These are phyloP conservation scores for Pseudogymnoascus sp. DNA, from an alignment of 2,329 filamentous ascomycete species.

Conservation along the genomic window DNA sequence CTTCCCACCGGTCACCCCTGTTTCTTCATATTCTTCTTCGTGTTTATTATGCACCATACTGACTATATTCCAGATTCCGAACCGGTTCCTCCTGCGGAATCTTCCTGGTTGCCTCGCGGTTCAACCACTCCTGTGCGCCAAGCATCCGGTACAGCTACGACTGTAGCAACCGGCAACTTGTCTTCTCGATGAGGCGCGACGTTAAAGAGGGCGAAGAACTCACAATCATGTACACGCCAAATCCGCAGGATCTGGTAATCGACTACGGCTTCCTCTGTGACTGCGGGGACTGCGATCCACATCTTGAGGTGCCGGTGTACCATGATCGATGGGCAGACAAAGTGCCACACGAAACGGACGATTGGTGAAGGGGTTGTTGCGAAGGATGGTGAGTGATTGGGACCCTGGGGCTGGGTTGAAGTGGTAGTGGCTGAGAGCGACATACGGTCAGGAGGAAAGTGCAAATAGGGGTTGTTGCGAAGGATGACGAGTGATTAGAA, in stretches of 20 bases:
- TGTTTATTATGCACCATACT: background rate
- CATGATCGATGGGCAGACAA: background rate
- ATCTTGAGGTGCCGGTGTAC: background rate
- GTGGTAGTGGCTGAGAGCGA: no score
- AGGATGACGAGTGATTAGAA: no score
- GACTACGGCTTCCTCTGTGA: conserved; percentile 46
- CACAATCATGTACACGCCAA: conserved; percentile 41
- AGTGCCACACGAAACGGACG: background rate
- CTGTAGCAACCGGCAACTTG: conserved; percentile 28
- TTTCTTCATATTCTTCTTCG: background rate
- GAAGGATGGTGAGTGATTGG: background rate
- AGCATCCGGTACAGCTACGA: conserved; percentile 39
- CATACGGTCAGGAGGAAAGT: background rate
- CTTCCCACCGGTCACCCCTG: background rate
- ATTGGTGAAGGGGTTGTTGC: background rate
- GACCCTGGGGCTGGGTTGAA: background rate
- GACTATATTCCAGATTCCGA: background rate
- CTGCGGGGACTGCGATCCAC: conserved; percentile 38
- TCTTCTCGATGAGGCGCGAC: conserved; percentile 32
- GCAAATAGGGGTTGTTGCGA: background rate
- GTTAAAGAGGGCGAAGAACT: conserved; percentile 41
- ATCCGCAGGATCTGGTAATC: conserved; percentile 31
- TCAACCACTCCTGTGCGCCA: conserved; percentile 49
- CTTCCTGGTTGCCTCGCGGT: conserved; percentile 44
- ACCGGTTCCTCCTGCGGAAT: conserved; percentile 27